Base-by-base conservation (phyloP, 1,284 basidiomycete species). In the Psilocybe mexicana region DNA sequence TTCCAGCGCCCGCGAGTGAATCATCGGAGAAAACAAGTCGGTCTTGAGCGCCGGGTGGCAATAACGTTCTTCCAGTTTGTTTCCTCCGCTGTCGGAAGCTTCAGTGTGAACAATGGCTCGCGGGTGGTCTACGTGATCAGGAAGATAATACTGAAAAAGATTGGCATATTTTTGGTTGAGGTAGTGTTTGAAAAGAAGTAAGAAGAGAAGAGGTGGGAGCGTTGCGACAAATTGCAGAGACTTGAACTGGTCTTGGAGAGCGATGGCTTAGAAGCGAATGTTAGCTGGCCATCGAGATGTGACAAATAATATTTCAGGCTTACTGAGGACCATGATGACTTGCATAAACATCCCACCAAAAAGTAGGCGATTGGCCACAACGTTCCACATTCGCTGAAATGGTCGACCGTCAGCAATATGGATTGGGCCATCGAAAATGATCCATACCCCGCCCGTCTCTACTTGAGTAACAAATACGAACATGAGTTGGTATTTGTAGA, bases 401-500 rank as follows among this genome's bases (percentile, higher is more conserved):
- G n/a, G 52, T 43, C 8, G n/a, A 26, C 8, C 11, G 26, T 48
- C 23, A 46, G 35, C 30, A n/a, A n/a, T 12, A 10, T 35, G 6
- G 28, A 36, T n/a, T 8, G 23, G 10, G 47, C 5, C 23, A 18
- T 36, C 38, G 38, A 30, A 36, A 25, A 45, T 10, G n/a, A 24
- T 6, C 14, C 61, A 51, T 62, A 67, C 66, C 18, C 64, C 64
- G 38, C 66, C 66, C 28, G 55, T 62, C 46, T 67, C 66, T 23
- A 65, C 64, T 12, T 55, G 58, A 3, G 64, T 64, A 26, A 63
- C 61, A 36, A 62, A 67, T 6, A 62, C 58, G 30, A 59, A 67
- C 47, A 65, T 54, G 12, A 67, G 55, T 51, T 67, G 64, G 46
- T 67, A 67, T 24, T 67, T 64, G 51, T 63, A 67, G 7, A 65